phyloP scores from a whole-genome alignment of 2,329 filamentous ascomycete species.

The Fusarium tanahbumbuense region DNA sequence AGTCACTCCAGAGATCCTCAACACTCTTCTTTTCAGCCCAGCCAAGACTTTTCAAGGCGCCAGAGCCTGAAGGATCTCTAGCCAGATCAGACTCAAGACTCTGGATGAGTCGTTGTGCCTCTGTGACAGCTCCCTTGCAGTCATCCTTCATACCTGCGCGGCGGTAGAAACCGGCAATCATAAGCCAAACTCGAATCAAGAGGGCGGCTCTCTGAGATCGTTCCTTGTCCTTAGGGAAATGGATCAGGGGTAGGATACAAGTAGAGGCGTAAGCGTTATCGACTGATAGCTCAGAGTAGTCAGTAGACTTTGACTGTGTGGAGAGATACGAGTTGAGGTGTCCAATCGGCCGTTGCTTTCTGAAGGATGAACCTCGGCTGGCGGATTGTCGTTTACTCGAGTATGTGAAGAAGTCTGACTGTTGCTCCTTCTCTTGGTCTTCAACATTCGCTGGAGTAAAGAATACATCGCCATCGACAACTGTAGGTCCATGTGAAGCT shows the following conservation, averaged over 20 bases:
- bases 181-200: constrained; percentile 86
- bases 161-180: constrained; percentile 89
- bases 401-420: constrained; percentile 58
- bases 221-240: constrained; percentile 66
- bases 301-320: constrained; percentile 54
- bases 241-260: constrained; percentile 62
- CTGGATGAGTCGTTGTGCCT: constrained; percentile 82
- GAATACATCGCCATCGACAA: constrained; percentile 63
- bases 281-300: constrained; percentile 54
- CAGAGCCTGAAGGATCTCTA: constrained; percentile 70
- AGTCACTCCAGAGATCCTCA: constrained; percentile 86
- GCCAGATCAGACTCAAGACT: constrained; percentile 75
- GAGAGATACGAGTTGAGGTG: constrained; percentile 61
- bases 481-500: constrained; percentile 51
- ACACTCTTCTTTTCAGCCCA: constrained; percentile 87
- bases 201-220: constrained; percentile 62
- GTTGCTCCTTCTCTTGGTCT: constrained; percentile 52
- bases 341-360: constrained; percentile 56
- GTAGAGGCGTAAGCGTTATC: constrained; percentile 59
- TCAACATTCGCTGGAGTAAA: constrained; percentile 61
- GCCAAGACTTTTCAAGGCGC: constrained; percentile 70
- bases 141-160: constrained; percentile 84
- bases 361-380: constrained; percentile 55
- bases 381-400: constrained; percentile 55
- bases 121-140: constrained; percentile 79